A percentile compares a stretch with the other conserved stretches of the same genome.
Conservation (phyloP, 1,284 basidiomycete genomes). For the Termitomyces sp. region DNA sequence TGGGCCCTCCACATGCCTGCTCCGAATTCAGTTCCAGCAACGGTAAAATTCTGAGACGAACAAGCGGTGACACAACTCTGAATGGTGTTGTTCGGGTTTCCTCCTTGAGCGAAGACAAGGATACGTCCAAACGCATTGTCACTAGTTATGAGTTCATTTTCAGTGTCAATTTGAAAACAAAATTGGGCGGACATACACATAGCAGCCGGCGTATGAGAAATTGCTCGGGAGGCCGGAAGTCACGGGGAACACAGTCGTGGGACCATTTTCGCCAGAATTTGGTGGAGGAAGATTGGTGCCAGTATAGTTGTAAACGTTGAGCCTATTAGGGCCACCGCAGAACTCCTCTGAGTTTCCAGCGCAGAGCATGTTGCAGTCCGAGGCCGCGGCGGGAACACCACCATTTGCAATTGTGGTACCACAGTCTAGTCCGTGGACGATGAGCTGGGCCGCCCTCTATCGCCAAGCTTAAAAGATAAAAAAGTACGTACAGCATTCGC, state of each 20-base stretch:
- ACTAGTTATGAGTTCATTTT: conserved; percentile 21
- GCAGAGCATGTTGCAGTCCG: conserved; percentile 62
- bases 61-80: conserved; percentile 46
- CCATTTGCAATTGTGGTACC: conserved; percentile 42
- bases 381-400: conserved; percentile 39
- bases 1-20: conserved; percentile 66
- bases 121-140: conserved; percentile 53
- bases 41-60: conserved; percentile 35
- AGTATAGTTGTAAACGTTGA: conserved; percentile 63
- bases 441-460: conserved; percentile 1
- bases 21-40: conserved; percentile 49
- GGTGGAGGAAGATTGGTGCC: conserved; percentile 47
- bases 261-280: conserved; percentile 33
- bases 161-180: neutral
- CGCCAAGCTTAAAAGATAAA: conserved; percentile 2
- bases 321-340: conserved; percentile 61
- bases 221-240: conserved; percentile 43
- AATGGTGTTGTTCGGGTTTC: conserved; percentile 35
- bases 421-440: conserved; percentile 40
- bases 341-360: conserved; percentile 53
- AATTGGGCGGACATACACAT: conserved; percentile 40
- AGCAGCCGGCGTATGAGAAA: conserved; percentile 54
- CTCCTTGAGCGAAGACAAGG: conserved; percentile 32
- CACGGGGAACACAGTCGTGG: conserved; percentile 40
- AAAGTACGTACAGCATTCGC: conserved; percentile 41